A percentile compares a stretch with the other conserved stretches of the same genome.
phyloP scores from a whole-genome alignment of 108 stramenopile genomes.

The Cyclotella distinguenda region DNA sequence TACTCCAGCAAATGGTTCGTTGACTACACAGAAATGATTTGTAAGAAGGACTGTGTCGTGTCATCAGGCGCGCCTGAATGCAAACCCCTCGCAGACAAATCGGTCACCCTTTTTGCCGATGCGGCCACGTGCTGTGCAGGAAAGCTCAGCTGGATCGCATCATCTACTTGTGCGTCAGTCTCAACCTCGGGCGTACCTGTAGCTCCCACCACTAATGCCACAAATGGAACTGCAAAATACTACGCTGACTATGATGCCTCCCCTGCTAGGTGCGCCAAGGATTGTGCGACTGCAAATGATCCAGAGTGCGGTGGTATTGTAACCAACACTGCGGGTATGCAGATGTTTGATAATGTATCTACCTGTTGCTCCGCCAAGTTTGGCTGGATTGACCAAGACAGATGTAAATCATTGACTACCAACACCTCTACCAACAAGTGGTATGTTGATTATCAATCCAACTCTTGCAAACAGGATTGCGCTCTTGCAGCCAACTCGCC shows the following conservation, averaged over 20 bases:
- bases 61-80: background rate
- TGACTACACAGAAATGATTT: constrained; percentile 11
- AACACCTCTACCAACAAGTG: background rate
- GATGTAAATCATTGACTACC: constrained; percentile 7
- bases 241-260: constrained; percentile 6
- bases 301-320: background rate
- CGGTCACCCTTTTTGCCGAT: background rate
- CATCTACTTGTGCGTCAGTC: background rate
- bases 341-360: constrained; percentile 4
- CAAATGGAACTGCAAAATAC: constrained; percentile 6
- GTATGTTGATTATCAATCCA: constrained; percentile 11
- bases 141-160: constrained; percentile 8
- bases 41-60: constrained; percentile 7
- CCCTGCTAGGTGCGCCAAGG: constrained; percentile 7
- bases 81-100: background rate
- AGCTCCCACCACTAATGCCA: too few species aligned
- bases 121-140: constrained; percentile 4
- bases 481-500: background rate
- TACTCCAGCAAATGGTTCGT: constrained; percentile 18
- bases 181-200: constrained; percentile 1
- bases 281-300: background rate
- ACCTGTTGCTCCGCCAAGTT: constrained; percentile 8
- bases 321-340: background rate
- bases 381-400: background rate
- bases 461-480: constrained; percentile 11